These are phyloP conservation scores for Biancaea sappan DNA, from an alignment of 306 rosid species.

Conservation along the genomic window DNA sequence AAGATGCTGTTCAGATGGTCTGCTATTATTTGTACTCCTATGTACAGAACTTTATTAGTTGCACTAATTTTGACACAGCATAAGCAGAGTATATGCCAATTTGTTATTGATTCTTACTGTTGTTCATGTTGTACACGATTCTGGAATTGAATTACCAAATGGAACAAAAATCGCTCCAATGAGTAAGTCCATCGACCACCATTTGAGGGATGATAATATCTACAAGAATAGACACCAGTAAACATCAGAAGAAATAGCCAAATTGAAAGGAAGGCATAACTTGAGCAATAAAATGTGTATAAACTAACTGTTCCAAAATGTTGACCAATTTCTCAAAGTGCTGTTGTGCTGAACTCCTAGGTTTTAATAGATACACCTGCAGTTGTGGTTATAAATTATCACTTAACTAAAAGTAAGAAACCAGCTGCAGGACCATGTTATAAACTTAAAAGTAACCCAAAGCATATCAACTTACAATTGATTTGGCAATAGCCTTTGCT, in stretches of 20 bases:
- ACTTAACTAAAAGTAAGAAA: constrained; percentile 31
- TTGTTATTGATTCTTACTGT: constrained; percentile 55
- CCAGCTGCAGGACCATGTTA: constrained; percentile 23
- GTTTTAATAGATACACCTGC: constrained; percentile 88
- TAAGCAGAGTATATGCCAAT: constrained; percentile 28
- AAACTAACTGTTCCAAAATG: constrained; percentile 97
- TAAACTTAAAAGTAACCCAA: constrained; percentile 24
- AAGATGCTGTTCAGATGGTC: constrained; percentile 54
- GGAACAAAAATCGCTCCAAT: constrained; percentile 77
- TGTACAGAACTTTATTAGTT: constrained; percentile 47
- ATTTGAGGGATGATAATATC: constrained; percentile 98
- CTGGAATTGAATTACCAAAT: constrained; percentile 85
- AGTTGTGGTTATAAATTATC: constrained; percentile 39
- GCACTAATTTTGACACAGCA: constrained; percentile 29
- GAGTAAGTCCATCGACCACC: constrained; percentile 99
- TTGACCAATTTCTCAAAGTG: constrained; percentile 94
- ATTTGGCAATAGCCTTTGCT: constrained; percentile 88
- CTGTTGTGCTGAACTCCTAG: constrained; percentile 67
- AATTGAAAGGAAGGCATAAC: constrained; percentile 24
- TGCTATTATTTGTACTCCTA: constrained; percentile 57
- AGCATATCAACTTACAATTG: constrained; percentile 68
- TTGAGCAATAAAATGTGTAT: constrained; percentile 35
- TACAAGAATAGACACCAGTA: constrained; percentile 38
- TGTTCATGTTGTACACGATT: constrained; percentile 87
- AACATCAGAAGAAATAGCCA: constrained; percentile 25